Evolutionary conservation across 768 basidiomycete species (phyloP).

Genomic region (Russula lepida): DNA sequence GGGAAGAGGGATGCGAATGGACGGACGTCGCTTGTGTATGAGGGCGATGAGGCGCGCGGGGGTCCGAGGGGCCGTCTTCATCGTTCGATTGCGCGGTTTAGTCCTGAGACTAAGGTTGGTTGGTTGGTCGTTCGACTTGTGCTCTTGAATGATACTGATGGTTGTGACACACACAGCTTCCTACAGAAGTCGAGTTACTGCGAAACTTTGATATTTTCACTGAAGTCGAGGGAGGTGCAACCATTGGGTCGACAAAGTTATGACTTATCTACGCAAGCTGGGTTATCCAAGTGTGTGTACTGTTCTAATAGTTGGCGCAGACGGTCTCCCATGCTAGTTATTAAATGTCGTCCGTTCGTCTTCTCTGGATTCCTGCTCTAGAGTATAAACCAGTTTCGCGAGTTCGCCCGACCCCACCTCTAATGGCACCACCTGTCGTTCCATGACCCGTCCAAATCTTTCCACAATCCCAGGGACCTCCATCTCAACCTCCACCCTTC

Average conservation of each 20-base stretch:
- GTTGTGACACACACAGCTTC: constrained; percentile 30
- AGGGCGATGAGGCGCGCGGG: constrained; percentile 62
- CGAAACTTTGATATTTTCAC: constrained; percentile 63
- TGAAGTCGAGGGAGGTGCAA: constrained; percentile 28
- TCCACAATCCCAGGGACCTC: constrained; percentile 43
- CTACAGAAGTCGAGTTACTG: constrained; percentile 42
- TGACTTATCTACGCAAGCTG: background rate
- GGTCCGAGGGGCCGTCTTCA: constrained; percentile 53
- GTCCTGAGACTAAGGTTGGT: constrained; percentile 39
- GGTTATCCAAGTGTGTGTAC: no score
- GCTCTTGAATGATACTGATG: background rate
- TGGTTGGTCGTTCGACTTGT: constrained; percentile 23
- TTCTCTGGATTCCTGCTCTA: constrained; percentile 22
- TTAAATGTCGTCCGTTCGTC: constrained; percentile 12
- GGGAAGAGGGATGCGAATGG: constrained; percentile 36
- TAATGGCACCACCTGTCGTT: constrained; percentile 26
- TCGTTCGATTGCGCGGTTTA: constrained; percentile 42
- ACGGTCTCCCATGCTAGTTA: background rate
- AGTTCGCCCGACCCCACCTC: constrained; percentile 22
- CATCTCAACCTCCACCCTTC: constrained; percentile 34
- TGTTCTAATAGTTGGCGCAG: background rate
- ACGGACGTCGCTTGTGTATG: constrained; percentile 46
- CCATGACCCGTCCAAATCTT: constrained; percentile 26
- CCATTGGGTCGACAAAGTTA: background rate
- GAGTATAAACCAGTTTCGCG: constrained; percentile 21